Conservation (phyloP, 2,329 filamentous ascomycete genomes). For the Cercospora citrullina region DNA sequence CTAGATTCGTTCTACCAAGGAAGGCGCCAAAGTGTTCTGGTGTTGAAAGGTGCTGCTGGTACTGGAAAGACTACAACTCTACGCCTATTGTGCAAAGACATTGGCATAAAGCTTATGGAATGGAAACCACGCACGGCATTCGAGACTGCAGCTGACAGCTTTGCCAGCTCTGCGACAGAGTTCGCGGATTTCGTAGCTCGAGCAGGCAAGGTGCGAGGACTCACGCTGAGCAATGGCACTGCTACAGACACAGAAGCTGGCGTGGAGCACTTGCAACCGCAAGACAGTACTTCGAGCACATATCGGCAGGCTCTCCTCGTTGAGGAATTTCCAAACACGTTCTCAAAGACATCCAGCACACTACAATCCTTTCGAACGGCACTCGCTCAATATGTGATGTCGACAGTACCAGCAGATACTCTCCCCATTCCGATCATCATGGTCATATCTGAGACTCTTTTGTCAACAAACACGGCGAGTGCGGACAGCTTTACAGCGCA, state of each 20-base stretch:
- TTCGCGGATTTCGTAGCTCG: conserved; percentile 91
- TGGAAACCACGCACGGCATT: conserved; percentile 81
- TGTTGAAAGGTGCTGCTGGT: conserved; percentile 88
- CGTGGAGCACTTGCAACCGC: conserved; percentile 4
- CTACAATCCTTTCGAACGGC: conserved; percentile 65
- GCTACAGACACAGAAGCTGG: conserved; percentile 6
- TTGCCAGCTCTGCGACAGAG: conserved; percentile 70
- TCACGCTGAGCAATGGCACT: conserved; percentile 51
- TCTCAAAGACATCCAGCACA: conserved; percentile 46
- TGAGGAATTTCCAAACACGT: conserved; percentile 55
- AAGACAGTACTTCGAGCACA: conserved; percentile 6
- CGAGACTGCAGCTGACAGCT: conserved; percentile 60
- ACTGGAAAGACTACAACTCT: conserved; percentile 91
- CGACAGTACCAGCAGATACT: conserved; percentile 33
- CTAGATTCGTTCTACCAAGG: conserved; percentile 71
- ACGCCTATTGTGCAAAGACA: conserved; percentile 71
- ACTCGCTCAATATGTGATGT: conserved; percentile 72
- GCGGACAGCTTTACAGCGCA: conserved; percentile 93
- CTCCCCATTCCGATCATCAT: conserved; percentile 68
- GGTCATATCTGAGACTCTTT: conserved; percentile 84
- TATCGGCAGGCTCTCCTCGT: conserved; percentile 45
- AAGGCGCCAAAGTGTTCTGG: conserved; percentile 38
- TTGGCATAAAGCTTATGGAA: conserved; percentile 76
- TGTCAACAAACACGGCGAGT: conserved; percentile 80
- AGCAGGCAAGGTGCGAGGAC: conserved; percentile 74